Base-by-base conservation (phyloP, 2,329 filamentous ascomycete species). In the Teratosphaeriaceae sp. region DNA sequence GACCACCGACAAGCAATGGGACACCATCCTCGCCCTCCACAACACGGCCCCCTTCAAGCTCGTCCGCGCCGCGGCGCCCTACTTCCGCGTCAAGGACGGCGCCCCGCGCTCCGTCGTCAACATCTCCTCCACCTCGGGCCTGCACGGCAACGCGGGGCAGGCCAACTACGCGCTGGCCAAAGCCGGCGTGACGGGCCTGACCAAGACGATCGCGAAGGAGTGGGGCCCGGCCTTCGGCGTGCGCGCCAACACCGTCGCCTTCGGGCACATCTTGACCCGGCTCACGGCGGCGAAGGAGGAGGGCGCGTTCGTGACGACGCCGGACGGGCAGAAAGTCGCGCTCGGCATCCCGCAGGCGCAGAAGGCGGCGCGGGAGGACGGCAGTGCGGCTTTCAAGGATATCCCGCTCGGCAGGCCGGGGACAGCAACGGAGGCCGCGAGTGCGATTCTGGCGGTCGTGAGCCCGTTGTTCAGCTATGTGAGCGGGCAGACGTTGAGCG, bases 1-100 rank as follows among this genome's bases (percentile, higher is more conserved):
- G 74, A 90, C 88, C 73, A 85, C 82, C 13, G 86, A 94, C 71
- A 86, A 86, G 70, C 87, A 94, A 73, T 94, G 86, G 86, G 84
- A 92, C 49, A 88, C 84, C 39, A 94, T 95, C 63, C 69, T 94
- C 22, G 79, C 82, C 18, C 74, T 94, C 37, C 88, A 94, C 73
- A 82, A 78, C 61, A 92, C 86, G 11, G 87, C 85, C 2, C 88
- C 88, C 9, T 94, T 95, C 74, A 83, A 82, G 62, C 80, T 94
- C 41, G 72, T 92, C 48, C 78, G 88, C 42, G 82, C 81, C 35
- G 86, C 86, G 1, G 84, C 86, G 0, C 85, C 86, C 18, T 94
- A 86, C 66, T 94, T 95, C 73, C 81, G 88, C 30, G 85, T 94
- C 50, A 84, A 82, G 53, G 88, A 94, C 64, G 82, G 84, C 57